Base-by-base conservation (phyloP, 139 green algal genomes). In the Chlamydomonas asymmetrica region DNA sequence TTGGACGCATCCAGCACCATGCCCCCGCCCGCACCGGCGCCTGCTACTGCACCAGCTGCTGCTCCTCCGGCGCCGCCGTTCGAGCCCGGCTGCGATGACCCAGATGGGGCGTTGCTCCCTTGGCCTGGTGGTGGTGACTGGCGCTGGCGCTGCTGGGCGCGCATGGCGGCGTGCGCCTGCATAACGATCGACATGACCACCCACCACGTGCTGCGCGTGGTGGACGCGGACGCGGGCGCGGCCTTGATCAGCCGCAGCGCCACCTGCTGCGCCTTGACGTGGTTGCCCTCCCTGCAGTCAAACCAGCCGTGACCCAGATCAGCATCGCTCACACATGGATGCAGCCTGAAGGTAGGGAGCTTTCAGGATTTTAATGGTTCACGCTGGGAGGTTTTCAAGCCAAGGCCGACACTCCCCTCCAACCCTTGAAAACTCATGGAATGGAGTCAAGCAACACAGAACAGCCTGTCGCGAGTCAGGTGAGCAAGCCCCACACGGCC, bases 261-360 rank as follows among this genome's bases (percentile, higher is more conserved):
- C 38, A 88, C 64, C 80, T 94, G 91, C 88, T 96, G 91, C 82
- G 94, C 89, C 74, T 88, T 89, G 18, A 89, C 79, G 54, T 87
- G 91, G 32, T 84, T 74, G 38, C 64, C 71, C 27, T 91, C 80
- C 79, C 88, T 94, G 81, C 76, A 49, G n/a, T n/a, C n/a, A n/a
- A n/a, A n/a, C n/a, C n/a, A n/a, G n/a, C n/a, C n/a, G n/a, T n/a
- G n/a, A n/a, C n/a, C n/a, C n/a, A n/a, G n/a, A n/a, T n/a, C n/a
- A n/a, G n/a, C n/a, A n/a, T n/a, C n/a, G n/a, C n/a, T n/a, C n/a
- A n/a, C n/a, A n/a, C n/a, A n/a, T n/a, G n/a, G n/a, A n/a, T n/a
- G n/a, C n/a, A n/a, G n/a, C n/a, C n/a, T n/a, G n/a, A n/a, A n/a
- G n/a, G n/a, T n/a, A n/a, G n/a, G n/a, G n/a, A n/a, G n/a, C n/a